Evolutionary conservation across 2,329 filamentous ascomycete species (phyloP).

Genomic region (Akanthomyces uredinophilus): DNA sequence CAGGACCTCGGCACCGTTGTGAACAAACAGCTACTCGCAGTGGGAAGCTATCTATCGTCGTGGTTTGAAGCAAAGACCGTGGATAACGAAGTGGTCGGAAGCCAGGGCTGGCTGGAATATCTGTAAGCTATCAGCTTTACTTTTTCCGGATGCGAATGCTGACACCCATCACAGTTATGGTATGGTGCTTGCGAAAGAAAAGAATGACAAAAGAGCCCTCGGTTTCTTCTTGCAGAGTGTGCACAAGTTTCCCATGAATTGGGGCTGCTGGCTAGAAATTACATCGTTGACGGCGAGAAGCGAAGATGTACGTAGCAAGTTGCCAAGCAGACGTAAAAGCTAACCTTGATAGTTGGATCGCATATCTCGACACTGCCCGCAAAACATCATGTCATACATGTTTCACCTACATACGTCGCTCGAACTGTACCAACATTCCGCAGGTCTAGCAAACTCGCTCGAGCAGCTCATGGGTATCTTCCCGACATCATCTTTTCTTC

Average conservation of each 20-base stretch:
- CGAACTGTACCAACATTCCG: constrained; percentile 82
- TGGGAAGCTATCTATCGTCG: constrained; percentile 70
- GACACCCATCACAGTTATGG: constrained; percentile 57
- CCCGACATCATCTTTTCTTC: constrained; percentile 79
- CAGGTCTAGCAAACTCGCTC: constrained; percentile 67
- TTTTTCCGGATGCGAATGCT: not conserved
- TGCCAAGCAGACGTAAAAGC: constrained; percentile 20
- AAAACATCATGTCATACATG: constrained; percentile 88
- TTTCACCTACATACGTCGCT: constrained; percentile 89
- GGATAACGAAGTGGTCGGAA: constrained; percentile 54
- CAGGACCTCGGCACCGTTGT: constrained; percentile 77
- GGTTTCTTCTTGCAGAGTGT: constrained; percentile 85
- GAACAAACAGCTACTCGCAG: constrained; percentile 77
- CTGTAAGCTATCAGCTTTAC: constrained; percentile 39
- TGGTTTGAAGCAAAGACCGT: constrained; percentile 68
- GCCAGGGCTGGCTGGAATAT: constrained; percentile 92
- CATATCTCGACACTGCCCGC: constrained; percentile 68
- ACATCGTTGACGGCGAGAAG: constrained; percentile 71
- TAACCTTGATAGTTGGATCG: constrained; percentile 56
- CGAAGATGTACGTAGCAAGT: constrained; percentile 63
- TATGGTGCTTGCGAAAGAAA: constrained; percentile 82
- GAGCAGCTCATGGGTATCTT: constrained; percentile 79
- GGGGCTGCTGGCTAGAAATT: constrained; percentile 95
- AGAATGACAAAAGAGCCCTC: constrained; percentile 80
- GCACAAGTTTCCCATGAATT: constrained; percentile 88